Conservation (phyloP, 2,329 filamentous ascomycete species). For the Penicillium palitans region DNA sequence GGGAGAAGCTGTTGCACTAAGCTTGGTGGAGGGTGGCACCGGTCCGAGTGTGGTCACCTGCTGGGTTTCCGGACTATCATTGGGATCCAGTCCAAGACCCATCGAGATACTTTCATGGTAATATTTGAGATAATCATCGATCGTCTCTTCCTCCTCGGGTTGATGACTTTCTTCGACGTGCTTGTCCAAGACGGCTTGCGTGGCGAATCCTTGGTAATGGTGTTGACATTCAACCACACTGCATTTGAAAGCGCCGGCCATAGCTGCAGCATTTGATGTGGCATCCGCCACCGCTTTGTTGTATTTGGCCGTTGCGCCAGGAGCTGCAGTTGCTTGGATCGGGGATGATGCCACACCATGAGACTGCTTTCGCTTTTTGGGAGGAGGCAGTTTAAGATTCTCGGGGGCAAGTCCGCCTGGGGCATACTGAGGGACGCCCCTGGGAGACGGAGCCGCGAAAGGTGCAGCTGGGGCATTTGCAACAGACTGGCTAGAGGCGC, state of each 20-base stretch:
- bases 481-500: constrained; percentile 41
- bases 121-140: constrained; percentile 59
- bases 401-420: constrained; percentile 55
- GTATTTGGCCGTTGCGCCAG: constrained; percentile 32
- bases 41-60: constrained; percentile 16
- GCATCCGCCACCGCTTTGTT: constrained; percentile 44
- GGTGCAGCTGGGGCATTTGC: constrained; percentile 52
- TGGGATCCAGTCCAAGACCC: constrained; percentile 47
- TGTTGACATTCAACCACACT: constrained; percentile 53
- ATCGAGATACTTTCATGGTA: constrained; percentile 54
- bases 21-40: constrained; percentile 19
- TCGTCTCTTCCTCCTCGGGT: constrained; percentile 41
- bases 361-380: constrained; percentile 59
- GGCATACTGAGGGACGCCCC: constrained; percentile 58
- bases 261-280: constrained; percentile 41
- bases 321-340: constrained; percentile 23
- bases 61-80: constrained; percentile 21
- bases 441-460: constrained; percentile 55
- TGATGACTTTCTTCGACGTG: constrained; percentile 57
- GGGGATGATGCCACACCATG: constrained; percentile 38
- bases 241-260: constrained; percentile 55
- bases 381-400: constrained; percentile 58
- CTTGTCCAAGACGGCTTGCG: constrained; percentile 54
- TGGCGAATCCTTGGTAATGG: constrained; percentile 56
- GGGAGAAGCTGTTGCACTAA: constrained; percentile 22